phyloP scores from a whole-genome alignment of 306 rosid genomes.

The Begonia fuchsioides region DNA sequence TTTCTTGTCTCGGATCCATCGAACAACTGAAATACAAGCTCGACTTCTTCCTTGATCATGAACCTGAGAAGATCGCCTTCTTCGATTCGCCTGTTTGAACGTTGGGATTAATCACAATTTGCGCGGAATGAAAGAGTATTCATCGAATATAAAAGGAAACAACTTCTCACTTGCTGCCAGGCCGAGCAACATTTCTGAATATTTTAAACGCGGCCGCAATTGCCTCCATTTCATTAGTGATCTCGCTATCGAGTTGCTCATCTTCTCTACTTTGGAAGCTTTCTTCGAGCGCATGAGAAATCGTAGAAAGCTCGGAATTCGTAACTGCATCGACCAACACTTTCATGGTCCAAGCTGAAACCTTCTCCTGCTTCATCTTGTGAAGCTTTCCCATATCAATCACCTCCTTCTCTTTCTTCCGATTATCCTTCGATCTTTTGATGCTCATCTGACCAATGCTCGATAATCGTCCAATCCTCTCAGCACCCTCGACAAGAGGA shows the following conservation, averaged over 20 bases:
- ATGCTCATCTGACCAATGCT: slow-evolving; percentile 56
- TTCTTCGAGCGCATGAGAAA: slow-evolving; percentile 49
- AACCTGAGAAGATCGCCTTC: slow-evolving; percentile 58
- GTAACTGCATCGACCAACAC: slow-evolving; percentile 66
- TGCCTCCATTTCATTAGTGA: slow-evolving; percentile 91
- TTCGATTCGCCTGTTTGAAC: slow-evolving; percentile 45
- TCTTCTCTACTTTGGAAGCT: slow-evolving; percentile 29
- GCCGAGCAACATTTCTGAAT: slow-evolving; percentile 58
- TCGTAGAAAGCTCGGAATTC: slow-evolving; percentile 68
- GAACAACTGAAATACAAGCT: slow-evolving; percentile 42
- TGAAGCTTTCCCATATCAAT: slow-evolving; percentile 68
- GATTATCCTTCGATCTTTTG: slow-evolving; percentile 46
- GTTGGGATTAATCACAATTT: background rate
- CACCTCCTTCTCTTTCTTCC: slow-evolving; percentile 33
- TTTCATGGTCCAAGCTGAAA: slow-evolving; percentile 97
- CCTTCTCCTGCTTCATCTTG: slow-evolving; percentile 63
- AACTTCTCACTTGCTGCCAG: slow-evolving; percentile 46
- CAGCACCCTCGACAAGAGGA: slow-evolving; percentile 53
- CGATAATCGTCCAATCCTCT: slow-evolving; percentile 41
- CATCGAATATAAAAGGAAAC: slow-evolving; percentile 4
- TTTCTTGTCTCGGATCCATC: slow-evolving; percentile 32
- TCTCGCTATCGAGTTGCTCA: slow-evolving; percentile 47
- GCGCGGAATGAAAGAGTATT: slow-evolving; percentile 1
- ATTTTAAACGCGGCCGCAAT: slow-evolving; percentile 58
- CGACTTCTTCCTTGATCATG: slow-evolving; percentile 79